Base-by-base conservation (phyloP, 805 yeast species). In the Wickerhamiella parazyma region DNA sequence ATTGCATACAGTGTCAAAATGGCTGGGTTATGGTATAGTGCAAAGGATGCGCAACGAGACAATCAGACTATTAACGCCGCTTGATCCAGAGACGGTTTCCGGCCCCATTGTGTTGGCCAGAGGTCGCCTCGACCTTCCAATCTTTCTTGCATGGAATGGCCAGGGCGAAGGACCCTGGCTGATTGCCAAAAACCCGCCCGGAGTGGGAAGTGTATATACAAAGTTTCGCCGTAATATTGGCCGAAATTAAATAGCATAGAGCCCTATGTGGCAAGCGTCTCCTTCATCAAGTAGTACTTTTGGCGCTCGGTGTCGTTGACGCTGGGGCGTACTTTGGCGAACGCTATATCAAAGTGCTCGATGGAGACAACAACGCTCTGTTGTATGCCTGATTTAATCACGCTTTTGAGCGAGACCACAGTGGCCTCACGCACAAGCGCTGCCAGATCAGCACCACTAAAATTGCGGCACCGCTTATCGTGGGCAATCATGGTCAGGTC, bases 351-450 rank as follows among this genome's bases (percentile, higher is more conserved):
- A 53, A 89, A 89, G 59, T 91, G 94, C 1, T 64, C 69, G 45
- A 57, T 58, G 0, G 78, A 72, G 7, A 89, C 94, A 7, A 58
- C 54, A 11, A 80, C 70, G 21, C 36, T 51, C 4, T 36, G 51
- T 2, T 20, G 14, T 6, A 17, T 18, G 11, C 25, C 29, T 4
- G 19, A 10, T 39, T 61, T 60, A 35, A 67, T 67, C n/a, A 66
- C 57, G 45, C 66, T 55, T 41, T 71, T 74, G 59, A 87, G 69
- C 1, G 96, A 93, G 41, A 74, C 64, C 5, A 86, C 91, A 51
- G 94, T 86, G n/a, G 97, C 94, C 57, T 91, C 97, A 55, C 95
- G 71, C 1, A 83, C 89, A 45, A 91, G 64, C 2, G 95, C 85
- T 1, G 94, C 85, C 45, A 91, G 69, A 68, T 91, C 98, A 0